A percentile compares a stretch with the other conserved stretches of the same genome.
Evolutionary conservation across 208 protist genomes (phyloP).

Genomic region (Polymyxa betae): DNA sequence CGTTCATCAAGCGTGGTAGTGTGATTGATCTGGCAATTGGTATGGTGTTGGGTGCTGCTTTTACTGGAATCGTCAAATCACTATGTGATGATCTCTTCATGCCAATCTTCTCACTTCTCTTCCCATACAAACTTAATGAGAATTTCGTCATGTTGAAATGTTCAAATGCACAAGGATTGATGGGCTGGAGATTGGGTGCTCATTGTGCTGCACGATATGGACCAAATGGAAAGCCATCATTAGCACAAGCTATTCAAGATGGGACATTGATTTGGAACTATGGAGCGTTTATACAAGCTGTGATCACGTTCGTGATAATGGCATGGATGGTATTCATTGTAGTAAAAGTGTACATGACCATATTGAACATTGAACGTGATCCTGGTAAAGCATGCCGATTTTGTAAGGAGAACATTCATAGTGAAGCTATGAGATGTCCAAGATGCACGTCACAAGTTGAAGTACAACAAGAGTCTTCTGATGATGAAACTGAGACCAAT

Average conservation of each 20-base stretch:
- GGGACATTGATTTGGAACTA: constrained; percentile 37
- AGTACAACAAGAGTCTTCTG: background rate
- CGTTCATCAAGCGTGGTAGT: constrained; percentile 2
- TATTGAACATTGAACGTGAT: background rate
- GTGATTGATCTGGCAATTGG: constrained; percentile 10
- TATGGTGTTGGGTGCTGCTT: constrained; percentile 13
- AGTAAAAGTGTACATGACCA: background rate
- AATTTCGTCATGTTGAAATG: constrained; percentile 51
- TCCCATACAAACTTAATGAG: constrained; percentile 44
- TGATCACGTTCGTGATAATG: background rate
- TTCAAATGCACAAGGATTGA: background rate
- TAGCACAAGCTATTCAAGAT: constrained; percentile 2
- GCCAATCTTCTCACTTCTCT: background rate
- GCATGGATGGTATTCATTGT: constrained; percentile 15
- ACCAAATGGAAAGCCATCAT: background rate
- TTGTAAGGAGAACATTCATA: background rate
- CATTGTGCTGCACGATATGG: constrained; percentile 11
- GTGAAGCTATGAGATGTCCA: background rate
- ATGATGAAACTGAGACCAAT: background rate
- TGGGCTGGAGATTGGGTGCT: background rate
- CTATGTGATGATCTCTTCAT: background rate
- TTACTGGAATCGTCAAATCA: constrained; percentile 23
- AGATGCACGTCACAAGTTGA: background rate
- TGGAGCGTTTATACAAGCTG: background rate
- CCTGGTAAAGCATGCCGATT: background rate